Evolutionary conservation across 2,329 filamentous ascomycete species (phyloP), one percentile per base, ranked within the genome.

Genomic region (Thielaviopsis ethacetica): DNA sequence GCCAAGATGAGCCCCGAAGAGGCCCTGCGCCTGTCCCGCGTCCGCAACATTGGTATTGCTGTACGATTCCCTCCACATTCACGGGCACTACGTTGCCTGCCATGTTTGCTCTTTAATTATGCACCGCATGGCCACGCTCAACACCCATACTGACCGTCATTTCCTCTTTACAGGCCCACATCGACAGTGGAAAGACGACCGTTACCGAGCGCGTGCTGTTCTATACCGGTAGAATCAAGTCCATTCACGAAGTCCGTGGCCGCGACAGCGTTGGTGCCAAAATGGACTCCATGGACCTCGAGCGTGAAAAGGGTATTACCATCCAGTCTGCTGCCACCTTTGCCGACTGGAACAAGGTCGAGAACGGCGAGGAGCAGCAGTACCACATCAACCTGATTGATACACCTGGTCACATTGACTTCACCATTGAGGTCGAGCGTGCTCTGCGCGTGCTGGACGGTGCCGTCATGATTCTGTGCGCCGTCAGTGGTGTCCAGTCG

Each of bases 241-340:
- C 88, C 34, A 97, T 98, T 67, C 93, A 98, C 76, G 93, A 98
- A 74, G 93, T 98, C 51, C 83, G 93, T 68, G 90, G 90, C 61
- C 91, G 91, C 69, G 93, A 98, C 78, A 82, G 87, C 41, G 90
- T 96, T 49, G 93, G 93, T 64, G 93, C 93, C 62, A 98, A 98
- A 77, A 98, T 98, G 93, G 93, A 98, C 76, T 96, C 91, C 26
- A 98, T 98, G 93, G 93, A 98, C 66, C 78, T 98, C 65, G 93
- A 98, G 75, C 80, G 91, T 66, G 85, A 90, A 64, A 80, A 93
- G 64, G 93, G 93, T 30, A 97, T 98, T 68, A 98, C 93, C 3
- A 97, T 98, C 62, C 93, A 97, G 72, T 97, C 91, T 65, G 93
- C 93, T 12, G 93, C 93, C 24, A 98, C 93, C 0, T 98, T 95